Conservation (phyloP, 768 basidiomycete genomes). For the Porphyrellus cyaneotinctus region DNA sequence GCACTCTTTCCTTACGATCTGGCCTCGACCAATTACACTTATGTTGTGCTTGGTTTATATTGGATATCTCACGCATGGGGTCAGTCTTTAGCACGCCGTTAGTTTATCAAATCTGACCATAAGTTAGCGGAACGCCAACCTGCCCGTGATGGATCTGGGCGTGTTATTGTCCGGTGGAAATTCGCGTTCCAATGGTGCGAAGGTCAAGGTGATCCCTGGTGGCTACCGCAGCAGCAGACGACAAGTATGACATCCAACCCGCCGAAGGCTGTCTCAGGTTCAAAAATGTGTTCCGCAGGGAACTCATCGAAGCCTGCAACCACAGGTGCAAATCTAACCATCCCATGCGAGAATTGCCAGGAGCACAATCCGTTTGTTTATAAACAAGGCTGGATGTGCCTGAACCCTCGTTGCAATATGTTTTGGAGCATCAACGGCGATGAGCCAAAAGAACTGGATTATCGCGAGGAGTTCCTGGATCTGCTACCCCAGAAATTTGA, state of each 20-base stretch:
- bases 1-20: conserved; percentile 70
- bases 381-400: conserved; percentile 54
- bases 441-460: conserved; percentile 39
- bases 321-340: neutral
- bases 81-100: conserved; percentile 3
- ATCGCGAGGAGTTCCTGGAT: conserved; percentile 45
- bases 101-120: conserved; percentile 14
- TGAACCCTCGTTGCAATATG: conserved; percentile 49
- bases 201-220: conserved; percentile 59
- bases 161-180: conserved; percentile 76
- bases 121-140: conserved; percentile 56
- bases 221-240: conserved; percentile 26
- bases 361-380: conserved; percentile 52
- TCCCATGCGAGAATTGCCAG: conserved; percentile 42
- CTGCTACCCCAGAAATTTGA: conserved; percentile 30
- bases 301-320: neutral
- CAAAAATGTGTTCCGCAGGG: neutral
- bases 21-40: conserved; percentile 42
- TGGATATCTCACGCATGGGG: conserved; percentile 61
- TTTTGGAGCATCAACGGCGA: conserved; percentile 48
- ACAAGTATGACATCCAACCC: neutral
- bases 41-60: conserved; percentile 57
- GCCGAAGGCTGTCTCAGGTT: neutral
- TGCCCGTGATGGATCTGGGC: conserved; percentile 42
- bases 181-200: conserved; percentile 85